Conservation (phyloP, 2,329 filamentous ascomycete genomes). For the Fonsecaea pugnacius region DNA sequence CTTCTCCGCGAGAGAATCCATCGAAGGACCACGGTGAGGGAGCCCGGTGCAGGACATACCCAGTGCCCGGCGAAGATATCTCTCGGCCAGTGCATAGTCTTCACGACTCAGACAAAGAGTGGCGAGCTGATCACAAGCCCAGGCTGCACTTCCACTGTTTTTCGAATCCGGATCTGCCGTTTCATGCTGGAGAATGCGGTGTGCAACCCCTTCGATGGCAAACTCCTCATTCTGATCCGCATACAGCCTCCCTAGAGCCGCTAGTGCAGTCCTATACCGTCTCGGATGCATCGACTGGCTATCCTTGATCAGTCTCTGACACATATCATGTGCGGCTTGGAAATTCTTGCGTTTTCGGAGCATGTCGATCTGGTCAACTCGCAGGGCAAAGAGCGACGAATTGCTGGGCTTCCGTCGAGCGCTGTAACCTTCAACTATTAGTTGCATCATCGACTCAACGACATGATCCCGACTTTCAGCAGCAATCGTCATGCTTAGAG, state of each 20-base stretch:
- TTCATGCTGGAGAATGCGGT: slow-evolving; percentile 27
- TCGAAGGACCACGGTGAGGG: slow-evolving; percentile 28
- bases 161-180: slow-evolving; percentile 13
- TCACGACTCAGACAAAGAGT: slow-evolving; percentile 18
- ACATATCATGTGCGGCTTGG: slow-evolving; percentile 18
- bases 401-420: slow-evolving; percentile 20
- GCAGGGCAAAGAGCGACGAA: slow-evolving; percentile 30
- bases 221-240: slow-evolving; percentile 27
- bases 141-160: slow-evolving; percentile 25
- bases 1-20: slow-evolving; percentile 13
- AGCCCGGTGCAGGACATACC: slow-evolving; percentile 17
- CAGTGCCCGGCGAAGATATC: slow-evolving; percentile 25
- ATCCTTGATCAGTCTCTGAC: slow-evolving; percentile 27
- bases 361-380: slow-evolving; percentile 31
- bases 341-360: slow-evolving; percentile 26
- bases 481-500: slow-evolving; percentile 13
- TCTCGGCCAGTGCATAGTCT: slow-evolving; percentile 24
- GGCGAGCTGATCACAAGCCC: slow-evolving; percentile 32
- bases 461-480: slow-evolving; percentile 15
- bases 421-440: slow-evolving; percentile 26
- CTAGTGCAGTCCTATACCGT: slow-evolving; percentile 28
- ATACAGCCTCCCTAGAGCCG: slow-evolving; percentile 26
- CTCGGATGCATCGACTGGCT: slow-evolving; percentile 26
- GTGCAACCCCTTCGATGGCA: slow-evolving; percentile 26
- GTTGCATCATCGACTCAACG: slow-evolving; percentile 28